Evolutionary conservation across 2,329 filamentous ascomycete genomes (phyloP), one percentile per base, ranked within the genome.

Genomic region (Sordariomycetes sp.): DNA sequence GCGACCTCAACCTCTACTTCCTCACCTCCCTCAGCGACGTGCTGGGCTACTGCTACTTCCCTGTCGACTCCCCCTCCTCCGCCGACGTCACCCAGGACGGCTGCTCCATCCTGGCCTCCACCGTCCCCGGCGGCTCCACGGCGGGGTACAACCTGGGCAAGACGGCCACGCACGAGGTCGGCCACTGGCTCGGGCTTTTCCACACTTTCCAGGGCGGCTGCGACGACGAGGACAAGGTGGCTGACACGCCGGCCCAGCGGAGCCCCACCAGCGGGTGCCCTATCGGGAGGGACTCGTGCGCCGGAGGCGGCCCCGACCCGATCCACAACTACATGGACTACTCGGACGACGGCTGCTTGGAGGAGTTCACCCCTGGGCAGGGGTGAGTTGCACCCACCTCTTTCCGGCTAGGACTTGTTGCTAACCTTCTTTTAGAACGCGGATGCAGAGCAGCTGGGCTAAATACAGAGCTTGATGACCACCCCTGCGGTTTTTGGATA

Each of bases 11-110:
- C 70, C 50, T 79, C 51, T 79, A 79, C 71, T 75, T 76, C 67
- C 67, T 74, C 56, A 64, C 65, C 22, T 61, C 65, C 53, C 65
- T 76, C 52, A 67, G 66, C 55, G 65, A 71, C 53, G 32, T 50
- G 1, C 68, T 78, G 10, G 74, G 76, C 14, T 75, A 76, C 68
- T 77, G 73, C 70, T 76, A 75, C 69, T 76, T 75, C 69, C 76
- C 76, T 24, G 61, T 58, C n/a, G 64, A 65, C 52, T 61, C 65
- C 18, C 35, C 62, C 16, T 63, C 65, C 18, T 69, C 68, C 57
- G 60, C 65, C 35, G 71, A 67, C 53, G 72, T 73, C 66, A 65
- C 69, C 62, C 61, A 61, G 8, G 73, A 75, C 58, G 70, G 73
- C 52, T 77, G 76, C 68, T 66, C 69, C 58, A 67, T 76, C 55